These are phyloP conservation scores for Dacryopinax spathularia DNA, from an alignment of 768 basidiomycete species.

Conservation along the genomic window DNA sequence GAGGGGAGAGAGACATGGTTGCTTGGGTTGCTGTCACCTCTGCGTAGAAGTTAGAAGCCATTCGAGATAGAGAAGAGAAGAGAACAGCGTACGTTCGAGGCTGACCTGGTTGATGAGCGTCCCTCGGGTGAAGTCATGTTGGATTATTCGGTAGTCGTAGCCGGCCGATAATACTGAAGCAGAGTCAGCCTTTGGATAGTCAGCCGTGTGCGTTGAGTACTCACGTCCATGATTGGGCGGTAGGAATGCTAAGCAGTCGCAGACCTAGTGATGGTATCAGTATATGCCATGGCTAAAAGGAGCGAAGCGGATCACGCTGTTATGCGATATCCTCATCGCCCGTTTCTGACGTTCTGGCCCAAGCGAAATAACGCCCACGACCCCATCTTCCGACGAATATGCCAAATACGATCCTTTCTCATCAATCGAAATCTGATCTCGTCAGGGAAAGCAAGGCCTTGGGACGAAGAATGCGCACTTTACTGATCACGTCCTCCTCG, in stretches of 20 bases:
- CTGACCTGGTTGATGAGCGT: not conserved
- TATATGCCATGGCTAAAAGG: not conserved
- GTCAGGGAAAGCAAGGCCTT: not conserved
- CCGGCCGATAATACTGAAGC: not conserved
- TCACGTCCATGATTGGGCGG: not conserved
- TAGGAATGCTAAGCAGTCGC: not conserved
- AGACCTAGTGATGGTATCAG: not conserved
- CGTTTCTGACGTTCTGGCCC: not conserved
- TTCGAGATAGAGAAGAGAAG: not conserved
- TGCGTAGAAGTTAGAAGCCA: not conserved
- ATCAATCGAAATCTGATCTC: not conserved
- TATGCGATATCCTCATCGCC: not conserved
- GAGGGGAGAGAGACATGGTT: not conserved
- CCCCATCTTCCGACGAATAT: not conserved
- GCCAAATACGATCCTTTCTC: not conserved
- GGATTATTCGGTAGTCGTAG: conserved; percentile 4
- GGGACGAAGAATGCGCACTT: not conserved
- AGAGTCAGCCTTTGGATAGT: not conserved
- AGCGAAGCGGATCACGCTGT: not conserved
- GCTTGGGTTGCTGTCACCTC: not conserved
- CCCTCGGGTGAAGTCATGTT: not conserved
- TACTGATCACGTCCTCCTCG: conserved; percentile 1
- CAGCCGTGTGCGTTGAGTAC: not conserved
- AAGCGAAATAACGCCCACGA: not conserved
- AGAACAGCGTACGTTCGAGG: not conserved